Percentiles rank a stretch among this genome's conserved stretches.
These are phyloP conservation scores for Nepenthes mirabilis DNA, from an alignment of 148 eudicot genomes.

Conservation along the genomic window DNA sequence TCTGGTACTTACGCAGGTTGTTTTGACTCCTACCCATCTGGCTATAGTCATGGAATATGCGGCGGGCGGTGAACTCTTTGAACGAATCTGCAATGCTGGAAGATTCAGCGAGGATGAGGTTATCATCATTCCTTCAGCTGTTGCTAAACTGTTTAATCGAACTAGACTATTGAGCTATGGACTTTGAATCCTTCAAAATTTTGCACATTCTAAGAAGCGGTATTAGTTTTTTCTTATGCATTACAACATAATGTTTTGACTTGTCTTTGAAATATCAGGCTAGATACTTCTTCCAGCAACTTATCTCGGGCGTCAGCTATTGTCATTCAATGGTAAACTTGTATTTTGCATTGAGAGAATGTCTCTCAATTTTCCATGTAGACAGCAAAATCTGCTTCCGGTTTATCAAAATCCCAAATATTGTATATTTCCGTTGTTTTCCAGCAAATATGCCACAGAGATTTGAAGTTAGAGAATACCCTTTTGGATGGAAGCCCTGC, in stretches of 20 bases:
- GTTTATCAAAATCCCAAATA: too few species aligned
- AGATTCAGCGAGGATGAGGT: conserved; percentile 86
- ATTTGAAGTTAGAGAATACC: conserved; percentile 49
- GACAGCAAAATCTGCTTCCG: not conserved
- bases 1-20: conserved; percentile 22
- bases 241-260: not conserved
- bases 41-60: conserved; percentile 96
- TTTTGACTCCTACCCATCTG: conserved; percentile 77
- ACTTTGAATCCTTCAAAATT: not conserved
- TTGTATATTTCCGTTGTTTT: not conserved
- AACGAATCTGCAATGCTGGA: conserved; percentile 53
- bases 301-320: conserved; percentile 82
- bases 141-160: not conserved
- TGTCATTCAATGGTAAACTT: conserved; percentile 61
- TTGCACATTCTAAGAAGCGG: not conserved
- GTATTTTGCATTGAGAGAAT: not conserved
- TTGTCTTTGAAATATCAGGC: conserved; percentile 33
- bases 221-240: not conserved
- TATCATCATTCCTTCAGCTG: not conserved
- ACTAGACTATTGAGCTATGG: not conserved
- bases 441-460: conserved; percentile 62
- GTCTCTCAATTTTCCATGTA: not conserved
- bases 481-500: conserved; percentile 47
- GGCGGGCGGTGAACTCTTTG: conserved; percentile 83
- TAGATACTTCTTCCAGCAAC: conserved; percentile 78